Evolutionary conservation across 257 asterid species (phyloP).

Genomic region (Petrea volubilis): DNA sequence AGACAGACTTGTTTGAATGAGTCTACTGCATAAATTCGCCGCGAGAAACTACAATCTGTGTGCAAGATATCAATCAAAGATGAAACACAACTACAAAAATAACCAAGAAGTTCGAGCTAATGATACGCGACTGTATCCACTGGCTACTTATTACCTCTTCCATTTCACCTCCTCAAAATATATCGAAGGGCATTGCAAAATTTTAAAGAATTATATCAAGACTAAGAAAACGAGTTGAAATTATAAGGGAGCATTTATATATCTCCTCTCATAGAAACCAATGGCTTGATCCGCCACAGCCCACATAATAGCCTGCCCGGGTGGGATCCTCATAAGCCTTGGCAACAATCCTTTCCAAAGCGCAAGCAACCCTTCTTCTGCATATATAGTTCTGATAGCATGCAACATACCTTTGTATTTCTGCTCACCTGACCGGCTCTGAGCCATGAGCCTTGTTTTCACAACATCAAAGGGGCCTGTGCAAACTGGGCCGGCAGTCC

Average conservation of each 20-base stretch:
- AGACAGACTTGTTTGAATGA: background rate
- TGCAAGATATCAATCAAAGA: slow-evolving; percentile 9
- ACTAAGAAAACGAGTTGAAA: background rate
- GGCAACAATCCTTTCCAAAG: slow-evolving; percentile 90
- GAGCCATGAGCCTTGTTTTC: slow-evolving; percentile 98
- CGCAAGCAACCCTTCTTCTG: slow-evolving; percentile 82
- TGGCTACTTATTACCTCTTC: slow-evolving; percentile 14
- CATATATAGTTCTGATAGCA: slow-evolving; percentile 74
- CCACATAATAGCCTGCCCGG: slow-evolving; percentile 99
- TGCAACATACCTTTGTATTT: slow-evolving; percentile 90
- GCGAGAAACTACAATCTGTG: background rate
- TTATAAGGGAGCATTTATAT: slow-evolving; percentile 44
- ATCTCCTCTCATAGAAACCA: slow-evolving; percentile 80
- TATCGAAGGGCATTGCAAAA: background rate
- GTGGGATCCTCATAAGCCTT: slow-evolving; percentile 98
- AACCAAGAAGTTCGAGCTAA: slow-evolving; percentile 1
- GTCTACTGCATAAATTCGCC: background rate
- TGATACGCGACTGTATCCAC: background rate
- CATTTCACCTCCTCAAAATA: background rate
- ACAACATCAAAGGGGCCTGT: slow-evolving; percentile 99
- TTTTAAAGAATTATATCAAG: background rate
- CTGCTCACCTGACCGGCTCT: slow-evolving; percentile 61
- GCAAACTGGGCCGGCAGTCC: slow-evolving; percentile 91
- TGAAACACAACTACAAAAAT: slow-evolving; percentile 3
- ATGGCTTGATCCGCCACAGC: slow-evolving; percentile 91